Evolutionary conservation across 106 monocot genomes (phyloP).

Genomic region (Vanilla planifolia): DNA sequence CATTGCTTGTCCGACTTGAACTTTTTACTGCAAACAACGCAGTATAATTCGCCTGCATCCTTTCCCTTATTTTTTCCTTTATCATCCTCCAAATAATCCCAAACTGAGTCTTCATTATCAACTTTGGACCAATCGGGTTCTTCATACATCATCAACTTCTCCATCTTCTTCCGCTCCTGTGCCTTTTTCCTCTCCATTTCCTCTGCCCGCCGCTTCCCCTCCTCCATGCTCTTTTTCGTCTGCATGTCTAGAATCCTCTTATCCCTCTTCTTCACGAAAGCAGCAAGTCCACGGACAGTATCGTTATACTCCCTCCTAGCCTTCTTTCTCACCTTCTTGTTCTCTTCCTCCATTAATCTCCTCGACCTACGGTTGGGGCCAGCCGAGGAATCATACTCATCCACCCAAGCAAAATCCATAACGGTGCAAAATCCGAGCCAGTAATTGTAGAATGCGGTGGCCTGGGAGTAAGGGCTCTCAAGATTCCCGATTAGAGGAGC

Average conservation of each 20-base stretch:
- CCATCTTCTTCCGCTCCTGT: conserved; percentile 66
- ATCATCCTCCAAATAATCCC: conserved; percentile 23
- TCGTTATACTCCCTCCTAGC: conserved; percentile 86
- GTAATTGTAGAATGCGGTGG: conserved; percentile 74
- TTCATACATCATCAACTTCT: conserved; percentile 54
- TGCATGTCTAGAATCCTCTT: conserved; percentile 79
- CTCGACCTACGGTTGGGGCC: conserved; percentile 58
- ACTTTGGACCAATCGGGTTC: conserved; percentile 78
- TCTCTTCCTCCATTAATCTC: conserved; percentile 92
- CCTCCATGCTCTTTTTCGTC: conserved; percentile 58
- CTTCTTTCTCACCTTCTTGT: conserved; percentile 77
- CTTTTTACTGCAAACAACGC: conserved; percentile 87
- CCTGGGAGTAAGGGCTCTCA: conserved; percentile 65
- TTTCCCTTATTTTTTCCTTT: conserved; percentile 25
- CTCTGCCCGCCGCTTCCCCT: conserved; percentile 50
- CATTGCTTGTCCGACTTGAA: conserved; percentile 98
- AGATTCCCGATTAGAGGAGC: conserved; percentile 79
- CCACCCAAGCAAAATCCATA: conserved; percentile 86
- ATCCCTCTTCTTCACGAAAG: conserved; percentile 95
- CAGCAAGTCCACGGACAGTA: conserved; percentile 60
- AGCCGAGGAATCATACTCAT: conserved; percentile 51
- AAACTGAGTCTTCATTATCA: conserved; percentile 23
- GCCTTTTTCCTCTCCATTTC: conserved; percentile 72
- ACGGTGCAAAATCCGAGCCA: conserved; percentile 78
- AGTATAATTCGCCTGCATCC: conserved; percentile 59